phyloP scores from a whole-genome alignment of 805 yeast species.

The Lipomyces mesembrius region DNA sequence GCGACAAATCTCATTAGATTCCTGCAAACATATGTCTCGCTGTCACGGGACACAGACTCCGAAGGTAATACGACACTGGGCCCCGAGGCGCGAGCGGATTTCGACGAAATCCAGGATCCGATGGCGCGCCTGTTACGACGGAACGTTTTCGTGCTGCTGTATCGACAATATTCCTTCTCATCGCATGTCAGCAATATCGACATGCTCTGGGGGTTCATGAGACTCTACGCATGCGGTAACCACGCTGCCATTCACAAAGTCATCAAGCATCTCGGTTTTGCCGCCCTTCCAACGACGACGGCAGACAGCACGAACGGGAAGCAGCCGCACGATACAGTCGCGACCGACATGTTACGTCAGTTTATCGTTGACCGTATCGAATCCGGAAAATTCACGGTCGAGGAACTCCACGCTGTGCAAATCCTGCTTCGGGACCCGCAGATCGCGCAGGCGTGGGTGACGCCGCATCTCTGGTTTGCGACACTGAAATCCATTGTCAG shows the following conservation, averaged over 20 bases:
- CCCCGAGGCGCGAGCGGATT: conserved; percentile 2
- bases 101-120: conserved; percentile 14
- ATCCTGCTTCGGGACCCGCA: conserved; percentile 16
- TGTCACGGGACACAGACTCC: conserved; percentile 14
- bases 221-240: conserved; percentile 24
- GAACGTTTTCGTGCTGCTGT: conserved; percentile 26
- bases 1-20: conserved; percentile 16
- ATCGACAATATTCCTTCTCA: conserved; percentile 19
- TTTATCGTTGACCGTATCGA: conserved; percentile 19
- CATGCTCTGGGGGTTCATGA: conserved; percentile 34
- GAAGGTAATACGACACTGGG: too few relatives aligned
- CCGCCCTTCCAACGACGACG: background rate
- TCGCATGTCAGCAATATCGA: conserved; percentile 24
- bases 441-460: conserved; percentile 20
- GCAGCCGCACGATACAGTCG: too few relatives aligned
- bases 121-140: conserved; percentile 12
- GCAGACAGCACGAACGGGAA: background rate
- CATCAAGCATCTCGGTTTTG: conserved; percentile 19
- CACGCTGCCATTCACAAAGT: conserved; percentile 8
- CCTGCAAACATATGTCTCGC: conserved; percentile 21
- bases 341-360: conserved; percentile 4
- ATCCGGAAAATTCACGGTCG: conserved; percentile 15
- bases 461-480: conserved; percentile 12
- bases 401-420: conserved; percentile 26
- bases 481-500: conserved; percentile 11